Conservation (phyloP, 1,284 basidiomycete genomes). For the Ganoderma lucidum region DNA sequence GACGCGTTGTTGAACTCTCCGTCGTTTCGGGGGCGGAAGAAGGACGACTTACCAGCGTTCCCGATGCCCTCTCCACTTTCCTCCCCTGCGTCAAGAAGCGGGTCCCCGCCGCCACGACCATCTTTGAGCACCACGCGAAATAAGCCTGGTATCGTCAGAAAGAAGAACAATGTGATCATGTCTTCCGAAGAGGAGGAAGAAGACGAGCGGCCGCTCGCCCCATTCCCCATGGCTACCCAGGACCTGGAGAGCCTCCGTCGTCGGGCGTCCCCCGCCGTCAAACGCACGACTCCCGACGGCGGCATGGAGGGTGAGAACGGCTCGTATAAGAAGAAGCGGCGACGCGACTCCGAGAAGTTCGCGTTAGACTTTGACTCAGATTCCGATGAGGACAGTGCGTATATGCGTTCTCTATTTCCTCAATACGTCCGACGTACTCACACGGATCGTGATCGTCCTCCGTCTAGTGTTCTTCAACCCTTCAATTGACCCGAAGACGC, state of each 20-base stretch:
- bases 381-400: constrained; percentile 39
- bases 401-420: constrained; percentile 11
- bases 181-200: constrained; percentile 28
- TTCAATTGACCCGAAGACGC: constrained; percentile 61
- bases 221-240: constrained; percentile 62
- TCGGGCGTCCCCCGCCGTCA: constrained; percentile 38
- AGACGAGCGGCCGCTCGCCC: constrained; percentile 36
- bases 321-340: constrained; percentile 41
- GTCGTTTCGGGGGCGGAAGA: neutral
- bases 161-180: constrained; percentile 15
- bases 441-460: neutral
- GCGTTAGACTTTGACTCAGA: constrained; percentile 31
- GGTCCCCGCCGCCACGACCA: constrained; percentile 12
- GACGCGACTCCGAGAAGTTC: constrained; percentile 12
- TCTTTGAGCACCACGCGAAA: constrained; percentile 9
- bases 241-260: constrained; percentile 47
- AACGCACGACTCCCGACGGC: constrained; percentile 46
- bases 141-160: neutral
- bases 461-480: constrained; percentile 51
- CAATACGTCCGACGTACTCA: constrained; percentile 10
- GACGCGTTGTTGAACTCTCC: constrained; percentile 20
- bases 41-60: constrained; percentile 9
- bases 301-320: constrained; percentile 40
- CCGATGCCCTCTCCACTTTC: constrained; percentile 29
- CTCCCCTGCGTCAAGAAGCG: constrained; percentile 19